A percentile compares a stretch with the other conserved stretches of the same genome.
These are phyloP conservation scores for Rosa persica DNA, from an alignment of 306 rosid species.

Conservation along the genomic window DNA sequence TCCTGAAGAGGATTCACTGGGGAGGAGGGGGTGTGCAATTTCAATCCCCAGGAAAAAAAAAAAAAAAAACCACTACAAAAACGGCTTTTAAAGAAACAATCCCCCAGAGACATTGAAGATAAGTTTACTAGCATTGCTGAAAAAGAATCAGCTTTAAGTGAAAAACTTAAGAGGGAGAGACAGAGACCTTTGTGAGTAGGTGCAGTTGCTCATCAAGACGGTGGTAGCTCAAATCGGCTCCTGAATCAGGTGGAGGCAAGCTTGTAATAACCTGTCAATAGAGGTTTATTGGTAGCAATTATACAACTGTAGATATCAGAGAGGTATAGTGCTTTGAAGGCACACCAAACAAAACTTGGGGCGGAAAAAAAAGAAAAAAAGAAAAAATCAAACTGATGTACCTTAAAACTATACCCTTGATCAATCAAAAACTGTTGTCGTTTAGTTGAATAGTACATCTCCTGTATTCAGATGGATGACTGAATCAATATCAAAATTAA, in stretches of 20 bases:
- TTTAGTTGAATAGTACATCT: slow-evolving; percentile 97
- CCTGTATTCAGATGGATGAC: slow-evolving; percentile 49
- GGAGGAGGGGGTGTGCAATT: too few species aligned
- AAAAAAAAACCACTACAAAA: not conserved
- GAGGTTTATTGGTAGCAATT: slow-evolving; percentile 9
- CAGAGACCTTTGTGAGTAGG: slow-evolving; percentile 82
- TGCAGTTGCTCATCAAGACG: slow-evolving; percentile 76
- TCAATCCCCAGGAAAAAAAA: too few species aligned
- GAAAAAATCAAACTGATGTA: slow-evolving; percentile 17
- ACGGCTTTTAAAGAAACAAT: not conserved
- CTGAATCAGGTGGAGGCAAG: slow-evolving; percentile 89
- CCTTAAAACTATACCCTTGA: slow-evolving; percentile 99
- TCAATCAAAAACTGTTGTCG: slow-evolving; percentile 97
- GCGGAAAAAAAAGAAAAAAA: not conserved
- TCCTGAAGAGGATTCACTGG: not conserved
- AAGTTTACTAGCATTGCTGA: not conserved
- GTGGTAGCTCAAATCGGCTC: slow-evolving; percentile 67
- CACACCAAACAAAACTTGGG: not conserved
- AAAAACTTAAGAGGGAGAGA: slow-evolving; percentile 9
- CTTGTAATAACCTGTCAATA: slow-evolving; percentile 83
- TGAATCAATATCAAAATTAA: not conserved
- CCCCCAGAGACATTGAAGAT: not conserved
- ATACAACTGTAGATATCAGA: slow-evolving; percentile 15
- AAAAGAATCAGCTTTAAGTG: slow-evolving; percentile 1
- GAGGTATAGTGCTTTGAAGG: slow-evolving; percentile 15